Evolutionary conservation across 2,329 filamentous ascomycete species (phyloP).

Genomic region (Cladobotryum mycophilum): DNA sequence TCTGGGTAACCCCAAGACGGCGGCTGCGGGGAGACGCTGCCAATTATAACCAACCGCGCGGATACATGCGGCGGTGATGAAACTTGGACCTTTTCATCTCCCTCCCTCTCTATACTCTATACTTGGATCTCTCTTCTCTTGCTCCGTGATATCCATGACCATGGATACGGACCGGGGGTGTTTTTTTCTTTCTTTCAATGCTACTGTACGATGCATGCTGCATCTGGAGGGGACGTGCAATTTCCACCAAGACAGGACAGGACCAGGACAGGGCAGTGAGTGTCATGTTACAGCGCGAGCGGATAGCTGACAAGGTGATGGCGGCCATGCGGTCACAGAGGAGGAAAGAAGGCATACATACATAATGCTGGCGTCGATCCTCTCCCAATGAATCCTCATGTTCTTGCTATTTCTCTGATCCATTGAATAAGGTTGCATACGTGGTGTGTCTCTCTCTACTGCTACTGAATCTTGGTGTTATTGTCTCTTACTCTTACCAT

Average conservation of each 20-base stretch:
- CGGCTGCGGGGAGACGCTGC: background rate
- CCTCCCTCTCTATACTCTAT: too few relatives aligned
- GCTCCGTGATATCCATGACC: too few relatives aligned
- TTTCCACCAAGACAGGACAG: background rate
- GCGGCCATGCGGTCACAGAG: background rate
- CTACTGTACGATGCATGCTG: too few relatives aligned
- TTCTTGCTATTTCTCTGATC: constrained; percentile 3
- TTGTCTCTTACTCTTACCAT: constrained; percentile 5
- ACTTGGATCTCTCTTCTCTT: too few relatives aligned
- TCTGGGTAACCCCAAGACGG: constrained; percentile 1
- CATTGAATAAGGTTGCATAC: constrained; percentile 8
- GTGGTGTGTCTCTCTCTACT: constrained; percentile 10
- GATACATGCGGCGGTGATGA: constrained; percentile 6
- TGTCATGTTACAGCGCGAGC: background rate
- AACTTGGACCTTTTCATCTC: background rate
- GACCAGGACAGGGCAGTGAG: background rate
- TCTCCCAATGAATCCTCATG: constrained; percentile 10
- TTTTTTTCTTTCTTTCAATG: too few relatives aligned
- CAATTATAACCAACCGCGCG: constrained; percentile 10
- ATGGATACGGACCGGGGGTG: too few relatives aligned
- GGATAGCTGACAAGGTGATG: background rate
- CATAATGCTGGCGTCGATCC: constrained; percentile 13
- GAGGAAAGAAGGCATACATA: background rate
- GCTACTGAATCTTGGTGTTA: background rate
- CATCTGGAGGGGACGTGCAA: background rate